Conservation (phyloP, 176 grass and related monocot species). For the Tillandsia fasciculata region DNA sequence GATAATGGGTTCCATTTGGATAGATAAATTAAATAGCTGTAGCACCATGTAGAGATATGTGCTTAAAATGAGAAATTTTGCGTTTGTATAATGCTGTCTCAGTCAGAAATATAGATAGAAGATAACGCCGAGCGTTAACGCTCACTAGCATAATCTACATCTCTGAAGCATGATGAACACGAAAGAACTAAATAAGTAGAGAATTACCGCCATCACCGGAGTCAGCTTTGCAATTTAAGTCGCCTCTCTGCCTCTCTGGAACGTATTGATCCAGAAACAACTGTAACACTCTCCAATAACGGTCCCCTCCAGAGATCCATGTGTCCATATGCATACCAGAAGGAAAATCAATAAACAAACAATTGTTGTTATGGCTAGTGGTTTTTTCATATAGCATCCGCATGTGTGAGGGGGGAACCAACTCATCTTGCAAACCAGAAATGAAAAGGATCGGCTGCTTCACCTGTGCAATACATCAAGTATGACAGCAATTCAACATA, state of each 20-base stretch:
- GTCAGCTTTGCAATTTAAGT: conserved; percentile 37
- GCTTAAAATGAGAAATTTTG: not conserved
- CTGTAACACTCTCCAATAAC: conserved; percentile 92
- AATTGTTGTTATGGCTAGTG: conserved; percentile 43
- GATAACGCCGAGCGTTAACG: not conserved
- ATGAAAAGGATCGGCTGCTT: conserved; percentile 88
- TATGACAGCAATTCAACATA: conserved; percentile 6
- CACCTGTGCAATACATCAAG: conserved; percentile 36
- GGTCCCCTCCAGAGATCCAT: conserved; percentile 74
- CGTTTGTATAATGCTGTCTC: not conserved
- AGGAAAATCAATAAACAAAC: conserved; percentile 93
- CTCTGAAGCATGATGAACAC: no score
- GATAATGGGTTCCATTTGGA: not conserved
- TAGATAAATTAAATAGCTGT: not conserved
- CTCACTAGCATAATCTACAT: no score
- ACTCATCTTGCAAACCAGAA: conserved; percentile 93
- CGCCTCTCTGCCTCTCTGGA: conserved; percentile 33
- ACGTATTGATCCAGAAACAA: conserved; percentile 63
- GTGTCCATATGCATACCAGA: conserved; percentile 98
- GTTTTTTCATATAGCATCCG: conserved; percentile 61
- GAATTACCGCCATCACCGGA: conserved; percentile 42
- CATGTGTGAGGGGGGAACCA: conserved; percentile 90
- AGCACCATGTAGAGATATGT: conserved; percentile 6
- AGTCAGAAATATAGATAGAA: not conserved
- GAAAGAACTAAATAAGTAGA: conserved; percentile 20